A percentile compares a stretch with the other conserved stretches of the same genome.
Conservation (phyloP, 768 basidiomycete species). For the Amanita inopinata region DNA sequence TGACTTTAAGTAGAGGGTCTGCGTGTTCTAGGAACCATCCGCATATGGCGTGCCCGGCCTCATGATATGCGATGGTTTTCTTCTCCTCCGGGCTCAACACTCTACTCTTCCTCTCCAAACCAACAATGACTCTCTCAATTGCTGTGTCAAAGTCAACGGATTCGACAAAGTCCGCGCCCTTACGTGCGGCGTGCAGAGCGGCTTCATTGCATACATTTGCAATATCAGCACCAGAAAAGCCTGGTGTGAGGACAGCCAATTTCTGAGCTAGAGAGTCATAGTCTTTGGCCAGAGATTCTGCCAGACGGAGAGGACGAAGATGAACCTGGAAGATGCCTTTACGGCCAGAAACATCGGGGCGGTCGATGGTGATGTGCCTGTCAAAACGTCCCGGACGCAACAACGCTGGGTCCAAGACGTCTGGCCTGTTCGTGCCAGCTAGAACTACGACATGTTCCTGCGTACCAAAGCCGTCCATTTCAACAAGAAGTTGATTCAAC, state of each 20-base stretch:
- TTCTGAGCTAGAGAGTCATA: conserved; percentile 70
- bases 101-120: conserved; percentile 90
- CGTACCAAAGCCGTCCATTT: conserved; percentile 99
- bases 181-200: conserved; percentile 88
- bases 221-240: conserved; percentile 98
- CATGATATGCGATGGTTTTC: conserved; percentile 97
- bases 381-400: conserved; percentile 98
- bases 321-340: conserved; percentile 93
- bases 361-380: conserved; percentile 89
- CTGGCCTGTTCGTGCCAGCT: conserved; percentile 93
- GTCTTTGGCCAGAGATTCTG: conserved; percentile 39
- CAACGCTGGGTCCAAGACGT: conserved; percentile 91
- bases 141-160: conserved; percentile 92
- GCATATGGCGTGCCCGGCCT: conserved; percentile 96
- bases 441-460: conserved; percentile 94
- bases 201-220: conserved; percentile 99
- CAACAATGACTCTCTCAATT: conserved; percentile 96
- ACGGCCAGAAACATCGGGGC: conserved; percentile 89
- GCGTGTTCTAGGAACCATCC: conserved; percentile 99
- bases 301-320: conserved; percentile 71
- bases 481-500: conserved; percentile 93
- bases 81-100: conserved; percentile 94
- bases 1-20: conserved; percentile 93
- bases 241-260: conserved; percentile 91
- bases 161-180: conserved; percentile 65